Base-by-base conservation (phyloP, 768 basidiomycete species). In the Tylopilus vinaceipallidus region DNA sequence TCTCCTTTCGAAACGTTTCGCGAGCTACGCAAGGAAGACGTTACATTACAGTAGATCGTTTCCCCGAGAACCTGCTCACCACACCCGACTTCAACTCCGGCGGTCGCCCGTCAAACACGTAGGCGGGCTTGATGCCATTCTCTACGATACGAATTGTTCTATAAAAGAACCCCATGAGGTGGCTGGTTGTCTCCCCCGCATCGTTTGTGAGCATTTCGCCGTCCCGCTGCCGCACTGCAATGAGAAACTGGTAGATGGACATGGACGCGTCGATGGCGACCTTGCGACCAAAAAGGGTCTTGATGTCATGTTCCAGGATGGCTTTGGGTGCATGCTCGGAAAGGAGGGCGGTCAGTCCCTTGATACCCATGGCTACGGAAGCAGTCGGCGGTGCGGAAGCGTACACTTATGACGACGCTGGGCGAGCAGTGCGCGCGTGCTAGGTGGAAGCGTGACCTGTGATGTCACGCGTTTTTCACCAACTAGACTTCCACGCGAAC, bases 111-210 rank as follows among this genome's bases (percentile, higher is more conserved):
- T 99, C 97, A 57, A 99, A 99, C 29, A 99, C 92, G 69, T 98
- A 98, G 29, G 88, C 88, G 0, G 95, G 95, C 63, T 99, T 99
- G 65, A 99, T 93, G 4, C 97, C 97, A 57, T 98, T 95, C 71
- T 99, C 97, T 16, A 95, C 95, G 67, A 99, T 98, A 20, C 97
- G 81, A 51, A 99, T 91, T 0, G 97, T 99, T 33, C 95, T 81
- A 63, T 98, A 98, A 73, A 99, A 99, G 69, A 98, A 88, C 0
- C 97, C 97, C 94, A 98, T 98, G 11, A 99, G 75, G 71, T 99
- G 95, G 72, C 93, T 95, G 2, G 97, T 99, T 4, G 93, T 97
- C 65, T 99, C 97, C 16, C 97, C 97, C 0, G 86, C 84, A n/a
- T 98, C 95, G 64, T 98, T 98, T 60, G 88, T 95, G 57, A 99